phyloP scores from a whole-genome alignment of 768 basidiomycete genomes.

The Collybia nuda region DNA sequence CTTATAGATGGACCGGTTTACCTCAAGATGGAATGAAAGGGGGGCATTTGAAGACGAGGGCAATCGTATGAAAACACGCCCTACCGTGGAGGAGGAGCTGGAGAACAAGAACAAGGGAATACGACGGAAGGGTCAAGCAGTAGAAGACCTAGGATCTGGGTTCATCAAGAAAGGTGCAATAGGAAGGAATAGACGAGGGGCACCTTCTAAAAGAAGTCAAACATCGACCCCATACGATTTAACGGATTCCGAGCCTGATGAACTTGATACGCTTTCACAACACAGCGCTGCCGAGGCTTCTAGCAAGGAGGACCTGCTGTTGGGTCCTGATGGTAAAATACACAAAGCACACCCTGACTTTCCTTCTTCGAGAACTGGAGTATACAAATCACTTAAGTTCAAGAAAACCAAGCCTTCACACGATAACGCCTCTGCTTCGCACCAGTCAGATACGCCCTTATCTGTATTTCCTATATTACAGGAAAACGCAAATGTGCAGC shows the following conservation, averaged over 20 bases:
- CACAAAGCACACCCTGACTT: neutral
- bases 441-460: neutral
- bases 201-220: too few species aligned
- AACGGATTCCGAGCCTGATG: neutral
- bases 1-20: too few species aligned
- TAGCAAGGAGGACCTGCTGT: neutral
- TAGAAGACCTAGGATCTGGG: conserved; percentile 3
- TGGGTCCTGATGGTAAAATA: neutral
- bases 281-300: neutral
- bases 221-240: neutral
- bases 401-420: neutral
- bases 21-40: too few species aligned
- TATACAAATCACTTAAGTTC: neutral
- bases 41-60: neutral
- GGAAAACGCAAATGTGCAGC: neutral
- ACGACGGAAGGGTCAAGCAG: conserved; percentile 1
- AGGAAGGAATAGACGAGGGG: neutral
- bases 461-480: neutral
- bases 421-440: neutral
- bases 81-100: neutral
- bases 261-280: neutral
- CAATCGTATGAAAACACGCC: neutral
- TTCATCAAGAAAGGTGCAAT: neutral
- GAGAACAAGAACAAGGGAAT: neutral
- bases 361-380: neutral